Evolutionary conservation across 495 filamentous ascomycete species (phyloP), one percentile per base, ranked within the genome.

Genomic region (Lindgomyces ingoldianus): DNA sequence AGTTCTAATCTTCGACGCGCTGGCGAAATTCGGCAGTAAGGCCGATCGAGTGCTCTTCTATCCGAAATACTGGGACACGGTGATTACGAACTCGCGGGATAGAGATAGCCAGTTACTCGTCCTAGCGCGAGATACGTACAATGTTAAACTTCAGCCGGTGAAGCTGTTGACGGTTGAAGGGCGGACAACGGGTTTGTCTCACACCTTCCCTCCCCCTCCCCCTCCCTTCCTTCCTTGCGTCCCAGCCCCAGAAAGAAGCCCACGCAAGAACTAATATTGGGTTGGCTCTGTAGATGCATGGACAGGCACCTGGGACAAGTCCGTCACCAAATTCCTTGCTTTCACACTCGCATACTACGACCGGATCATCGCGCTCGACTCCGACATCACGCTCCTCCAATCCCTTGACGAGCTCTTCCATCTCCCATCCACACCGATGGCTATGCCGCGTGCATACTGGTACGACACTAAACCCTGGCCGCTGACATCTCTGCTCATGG

Each of bases 401-500:
- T 65, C 62, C 22, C 57, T 75, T 29, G 75, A 77, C 63, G 74
- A 77, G 51, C 72, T 77, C n/a, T 77, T 77, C 70, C 64, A 69
- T 22, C 71, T 77, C 30, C 75, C 75, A 3, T 48, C 41, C 10
- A 68, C 75, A 16, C 66, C 72, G 22, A 70, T 77, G 16, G 75
- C 72, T 12, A 73, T 77, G 70, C 71, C 72, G 0, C 71, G 75
- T 39, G 74, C 74, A 18, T 77, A 77, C 64, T 75, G 75, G 75
- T 62, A 58, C 42, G 54, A 68, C 46, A 41, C 22, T 0, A 64
- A 62, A 21, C 66, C 67, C 2, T 59, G 41, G 26, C 73, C 73
- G 26, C 63, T 76, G n/a, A 71, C 74, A 3, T 65, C 56, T 16
- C 65, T 73, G 2, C 61, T 77, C 36, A 71, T 77, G 53, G 67